Percentiles rank a stretch among this genome's conserved stretches.
phyloP scores from a whole-genome alignment of 2,329 filamentous ascomycete genomes.

The Nemania serpens region DNA sequence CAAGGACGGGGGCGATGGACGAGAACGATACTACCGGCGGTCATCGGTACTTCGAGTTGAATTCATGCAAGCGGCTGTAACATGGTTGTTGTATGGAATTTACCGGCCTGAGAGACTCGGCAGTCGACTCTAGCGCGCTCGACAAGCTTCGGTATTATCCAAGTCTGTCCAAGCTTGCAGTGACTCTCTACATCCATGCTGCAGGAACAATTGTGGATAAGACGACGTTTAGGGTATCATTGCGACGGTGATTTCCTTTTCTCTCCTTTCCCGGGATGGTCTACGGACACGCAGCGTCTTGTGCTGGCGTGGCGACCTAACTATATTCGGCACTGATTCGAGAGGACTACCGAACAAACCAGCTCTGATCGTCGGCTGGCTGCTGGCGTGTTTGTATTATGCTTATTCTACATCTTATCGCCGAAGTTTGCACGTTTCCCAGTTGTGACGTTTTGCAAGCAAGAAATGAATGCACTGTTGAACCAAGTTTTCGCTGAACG shows the following conservation, averaged over 20 bases:
- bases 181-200: too few species aligned
- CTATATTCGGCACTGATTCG: background rate
- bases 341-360: background rate
- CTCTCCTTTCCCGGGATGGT: background rate
- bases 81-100: too few species aligned
- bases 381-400: background rate
- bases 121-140: too few species aligned
- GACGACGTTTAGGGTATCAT: background rate
- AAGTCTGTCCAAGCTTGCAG: too few species aligned
- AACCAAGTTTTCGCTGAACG: too few species aligned
- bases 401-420: background rate
- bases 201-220: background rate
- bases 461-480: too few species aligned
- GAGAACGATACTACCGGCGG: too few species aligned
- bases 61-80: too few species aligned
- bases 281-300: background rate
- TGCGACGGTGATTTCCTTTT: background rate
- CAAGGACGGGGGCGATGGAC: too few species aligned
- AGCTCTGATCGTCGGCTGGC: background rate
- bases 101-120: too few species aligned
- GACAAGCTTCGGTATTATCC: too few species aligned
- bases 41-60: too few species aligned
- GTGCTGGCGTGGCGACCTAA: background rate
- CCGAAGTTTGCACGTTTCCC: background rate
- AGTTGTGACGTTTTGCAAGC: background rate